Base-by-base conservation (phyloP, 1,284 basidiomycete species). In the Pisolithus thermaeus region DNA sequence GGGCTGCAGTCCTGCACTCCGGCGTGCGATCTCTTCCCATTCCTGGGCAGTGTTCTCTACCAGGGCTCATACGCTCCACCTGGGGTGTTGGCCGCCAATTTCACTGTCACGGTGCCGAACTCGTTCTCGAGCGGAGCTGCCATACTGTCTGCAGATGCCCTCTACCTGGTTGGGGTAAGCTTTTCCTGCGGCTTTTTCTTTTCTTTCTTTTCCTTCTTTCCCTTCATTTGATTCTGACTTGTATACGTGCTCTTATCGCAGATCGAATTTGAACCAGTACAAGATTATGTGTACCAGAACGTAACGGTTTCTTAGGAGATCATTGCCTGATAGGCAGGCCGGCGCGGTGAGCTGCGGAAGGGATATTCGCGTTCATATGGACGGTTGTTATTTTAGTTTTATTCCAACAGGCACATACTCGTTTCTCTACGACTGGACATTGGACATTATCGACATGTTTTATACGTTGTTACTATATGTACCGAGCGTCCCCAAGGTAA, bases 81-180 rank as follows among this genome's bases (percentile, higher is more conserved):
- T 0, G 44, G 23, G 1, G 8, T 23, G 0, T 47, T 45, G 30
- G 58, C 44, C 25, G 54, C 53, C 28, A 61, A 67, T 40, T 64
- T 58, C 37, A 57, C 61, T 1, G 56, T 67, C 14, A 49, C 42
- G 9, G 42, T 67, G 9, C 62, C 64, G 6, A 1, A 35, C 35
- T 4, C 7, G 4, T 56, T 65, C 37, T 12, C 54, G 3, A 0
- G 47, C 7, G 55, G 55, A 12, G 4, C 0, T 0, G 61, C 59
- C 20, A 57, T 60, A 7, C 43, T 64, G 56, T 62, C 60, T 20
- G 53, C 53, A 4, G 53, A 63, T 50, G 57, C 60, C 28, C 22
- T 64, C 0, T 64, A 58, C 48, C 47, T 64, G 63, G 59, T 65
- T 7, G 64, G 64, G 50, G 62, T 64, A 48, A 53, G 64, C 18